A percentile compares a stretch with the other conserved stretches of the same genome.
phyloP scores from a whole-genome alignment of 208 protist species.

The Leishmania aethiopica region DNA sequence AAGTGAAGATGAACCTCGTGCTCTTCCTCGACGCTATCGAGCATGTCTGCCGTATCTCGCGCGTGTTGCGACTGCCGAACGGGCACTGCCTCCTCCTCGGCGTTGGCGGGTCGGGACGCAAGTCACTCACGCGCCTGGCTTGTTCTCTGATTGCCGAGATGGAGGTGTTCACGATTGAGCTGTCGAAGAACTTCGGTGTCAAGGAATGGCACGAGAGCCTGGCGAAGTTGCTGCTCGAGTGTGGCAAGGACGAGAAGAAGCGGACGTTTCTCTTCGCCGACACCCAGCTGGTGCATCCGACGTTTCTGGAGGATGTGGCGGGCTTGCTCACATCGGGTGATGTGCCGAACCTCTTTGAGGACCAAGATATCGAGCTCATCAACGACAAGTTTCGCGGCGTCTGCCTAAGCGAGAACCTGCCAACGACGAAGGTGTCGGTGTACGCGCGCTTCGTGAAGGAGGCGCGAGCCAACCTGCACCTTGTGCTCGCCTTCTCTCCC shows the following conservation, averaged over 20 bases:
- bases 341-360: constrained; percentile 97
- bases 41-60: constrained; percentile 95
- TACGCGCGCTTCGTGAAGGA: constrained; percentile 96
- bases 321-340: constrained; percentile 97
- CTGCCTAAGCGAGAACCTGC: constrained; percentile 89
- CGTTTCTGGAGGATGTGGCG: constrained; percentile 98
- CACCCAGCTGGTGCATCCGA: constrained; percentile 96
- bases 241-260: constrained; percentile 96
- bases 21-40: constrained; percentile 97
- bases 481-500: constrained; percentile 96
- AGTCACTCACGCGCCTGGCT: constrained; percentile 95
- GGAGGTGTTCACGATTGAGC: constrained; percentile 96
- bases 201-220: constrained; percentile 97
- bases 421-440: constrained; percentile 95
- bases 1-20: constrained; percentile 95
- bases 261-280: constrained; percentile 97
- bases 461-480: constrained; percentile 95
- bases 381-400: constrained; percentile 94
- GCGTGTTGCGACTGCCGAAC: constrained; percentile 94
- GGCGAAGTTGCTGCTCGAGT: constrained; percentile 91
- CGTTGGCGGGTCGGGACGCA: constrained; percentile 97
- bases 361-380: constrained; percentile 96
- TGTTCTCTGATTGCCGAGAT: constrained; percentile 93
- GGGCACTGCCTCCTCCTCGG: constrained; percentile 97
- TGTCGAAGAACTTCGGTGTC: constrained; percentile 96